Conservation (phyloP, 2,329 filamentous ascomycete genomes). For the Didymella lethalis region DNA sequence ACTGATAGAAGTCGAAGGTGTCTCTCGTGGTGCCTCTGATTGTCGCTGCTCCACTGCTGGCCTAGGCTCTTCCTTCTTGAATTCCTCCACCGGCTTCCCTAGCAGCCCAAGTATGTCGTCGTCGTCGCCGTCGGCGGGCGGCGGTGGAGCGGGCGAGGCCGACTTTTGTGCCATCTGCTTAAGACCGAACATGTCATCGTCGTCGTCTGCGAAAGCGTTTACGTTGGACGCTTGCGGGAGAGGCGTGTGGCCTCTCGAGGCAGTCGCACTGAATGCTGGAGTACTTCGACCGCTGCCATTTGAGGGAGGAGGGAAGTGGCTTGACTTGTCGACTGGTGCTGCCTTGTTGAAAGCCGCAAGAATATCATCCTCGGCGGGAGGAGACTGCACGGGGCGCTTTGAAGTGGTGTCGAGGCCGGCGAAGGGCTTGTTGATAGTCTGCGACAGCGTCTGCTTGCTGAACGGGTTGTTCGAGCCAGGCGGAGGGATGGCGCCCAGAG, state of each 20-base stretch:
- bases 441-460: constrained; percentile 40
- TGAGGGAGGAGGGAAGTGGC: constrained; percentile 62
- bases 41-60: constrained; percentile 16
- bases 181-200: constrained; percentile 88
- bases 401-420: constrained; percentile 44
- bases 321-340: constrained; percentile 66
- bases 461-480: constrained; percentile 32
- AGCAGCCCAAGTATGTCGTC: constrained; percentile 72
- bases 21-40: constrained; percentile 22
- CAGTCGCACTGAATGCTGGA: constrained; percentile 42
- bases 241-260: constrained; percentile 41
- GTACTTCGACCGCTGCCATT: constrained; percentile 53
- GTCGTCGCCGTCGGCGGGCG: constrained; percentile 53
- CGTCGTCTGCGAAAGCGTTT: constrained; percentile 62
- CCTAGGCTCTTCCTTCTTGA: constrained; percentile 43
- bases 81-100: constrained; percentile 65
- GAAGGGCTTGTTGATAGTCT: constrained; percentile 52
- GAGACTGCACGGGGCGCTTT: constrained; percentile 39
- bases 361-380: constrained; percentile 63
- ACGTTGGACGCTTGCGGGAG: constrained; percentile 29
- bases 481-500: constrained; percentile 35
- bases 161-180: constrained; percentile 64
- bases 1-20: constrained; percentile 43
- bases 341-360: constrained; percentile 68
- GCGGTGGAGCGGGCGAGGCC: constrained; percentile 32